Percentiles rank a stretch among this genome's conserved stretches.
Evolutionary conservation across 2,329 filamentous ascomycete genomes (phyloP).

Genomic region (Trichophyton rubrum): DNA sequence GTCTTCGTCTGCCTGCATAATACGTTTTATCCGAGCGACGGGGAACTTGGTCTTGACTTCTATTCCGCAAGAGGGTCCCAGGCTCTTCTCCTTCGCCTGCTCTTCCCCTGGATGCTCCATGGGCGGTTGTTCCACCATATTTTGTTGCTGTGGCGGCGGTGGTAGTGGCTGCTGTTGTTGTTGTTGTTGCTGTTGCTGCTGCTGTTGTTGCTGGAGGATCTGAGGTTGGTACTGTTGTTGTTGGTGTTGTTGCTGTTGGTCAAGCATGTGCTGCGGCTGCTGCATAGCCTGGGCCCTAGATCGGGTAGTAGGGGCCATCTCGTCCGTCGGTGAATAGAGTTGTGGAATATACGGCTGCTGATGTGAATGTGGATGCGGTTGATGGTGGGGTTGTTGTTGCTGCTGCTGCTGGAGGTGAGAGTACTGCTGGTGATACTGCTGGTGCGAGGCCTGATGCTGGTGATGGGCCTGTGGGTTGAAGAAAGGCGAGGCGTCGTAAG

Average conservation of each 20-base stretch:
- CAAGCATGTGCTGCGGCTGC: slow-evolving; percentile 3
- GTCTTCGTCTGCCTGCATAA: slow-evolving; percentile 98
- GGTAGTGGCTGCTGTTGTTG: neutral
- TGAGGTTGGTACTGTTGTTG: slow-evolving; percentile 2
- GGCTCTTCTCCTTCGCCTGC: neutral
- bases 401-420: slow-evolving; percentile 16
- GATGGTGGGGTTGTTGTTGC: slow-evolving; percentile 12
- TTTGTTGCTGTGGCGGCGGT: neutral
- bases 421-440: slow-evolving; percentile 9
- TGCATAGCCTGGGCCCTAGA: slow-evolving; percentile 22
- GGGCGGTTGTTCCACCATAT: neutral
- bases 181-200: slow-evolving; percentile 1
- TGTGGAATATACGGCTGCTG: slow-evolving; percentile 16
- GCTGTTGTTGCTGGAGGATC: slow-evolving; percentile 5
- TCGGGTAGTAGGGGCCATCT: slow-evolving; percentile 34
- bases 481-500: slow-evolving; percentile 37
- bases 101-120: slow-evolving; percentile 15
- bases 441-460: slow-evolving; percentile 11
- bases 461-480: slow-evolving; percentile 27
- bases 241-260: slow-evolving; percentile 3
- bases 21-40: slow-evolving; percentile 92
- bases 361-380: slow-evolving; percentile 17
- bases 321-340: slow-evolving; percentile 17
- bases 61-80: slow-evolving; percentile 42
- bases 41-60: slow-evolving; percentile 91